These are phyloP conservation scores for Dothistroma pini DNA, from an alignment of 2,329 filamentous ascomycete genomes.

Conservation along the genomic window DNA sequence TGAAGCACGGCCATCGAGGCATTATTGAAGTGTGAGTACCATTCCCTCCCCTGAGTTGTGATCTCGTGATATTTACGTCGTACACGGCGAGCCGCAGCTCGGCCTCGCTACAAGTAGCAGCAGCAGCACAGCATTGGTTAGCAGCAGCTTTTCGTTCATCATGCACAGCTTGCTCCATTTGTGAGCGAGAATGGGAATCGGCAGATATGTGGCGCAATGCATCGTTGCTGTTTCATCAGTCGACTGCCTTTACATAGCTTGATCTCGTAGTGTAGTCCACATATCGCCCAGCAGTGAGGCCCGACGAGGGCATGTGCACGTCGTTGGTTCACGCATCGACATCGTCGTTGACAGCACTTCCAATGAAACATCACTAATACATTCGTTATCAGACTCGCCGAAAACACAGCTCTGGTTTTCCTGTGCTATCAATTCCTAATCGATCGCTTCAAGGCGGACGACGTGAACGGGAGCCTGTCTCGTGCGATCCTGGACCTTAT, in stretches of 20 bases:
- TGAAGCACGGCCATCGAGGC: conserved; percentile 46
- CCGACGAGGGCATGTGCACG: not conserved
- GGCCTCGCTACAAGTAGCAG: conserved; percentile 1
- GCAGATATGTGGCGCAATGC: not conserved
- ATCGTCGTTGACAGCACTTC: not conserved
- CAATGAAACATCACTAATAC: conserved; percentile 10
- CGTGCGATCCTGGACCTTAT: conserved; percentile 53
- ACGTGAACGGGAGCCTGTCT: conserved; percentile 42
- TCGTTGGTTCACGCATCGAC: not conserved
- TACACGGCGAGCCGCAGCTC: not conserved
- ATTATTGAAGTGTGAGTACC: conserved; percentile 43
- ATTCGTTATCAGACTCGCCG: conserved; percentile 17
- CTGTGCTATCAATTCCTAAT: conserved; percentile 49
- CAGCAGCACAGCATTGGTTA: not conserved
- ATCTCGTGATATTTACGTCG: not conserved
- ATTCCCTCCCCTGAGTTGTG: conserved; percentile 3
- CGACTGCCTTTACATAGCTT: not conserved
- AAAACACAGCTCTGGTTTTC: conserved; percentile 41
- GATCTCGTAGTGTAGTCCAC: not conserved
- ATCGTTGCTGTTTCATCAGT: not conserved
- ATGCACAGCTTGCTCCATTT: not conserved
- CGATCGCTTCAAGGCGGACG: conserved; percentile 45
- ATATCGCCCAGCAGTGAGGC: not conserved
- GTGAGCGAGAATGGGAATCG: not conserved
- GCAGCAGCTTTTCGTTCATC: not conserved